Percentiles rank a stretch among this genome's conserved stretches.
Conservation (phyloP, 2,329 filamentous ascomycete genomes). For the Microdochium trichocladiopsis region DNA sequence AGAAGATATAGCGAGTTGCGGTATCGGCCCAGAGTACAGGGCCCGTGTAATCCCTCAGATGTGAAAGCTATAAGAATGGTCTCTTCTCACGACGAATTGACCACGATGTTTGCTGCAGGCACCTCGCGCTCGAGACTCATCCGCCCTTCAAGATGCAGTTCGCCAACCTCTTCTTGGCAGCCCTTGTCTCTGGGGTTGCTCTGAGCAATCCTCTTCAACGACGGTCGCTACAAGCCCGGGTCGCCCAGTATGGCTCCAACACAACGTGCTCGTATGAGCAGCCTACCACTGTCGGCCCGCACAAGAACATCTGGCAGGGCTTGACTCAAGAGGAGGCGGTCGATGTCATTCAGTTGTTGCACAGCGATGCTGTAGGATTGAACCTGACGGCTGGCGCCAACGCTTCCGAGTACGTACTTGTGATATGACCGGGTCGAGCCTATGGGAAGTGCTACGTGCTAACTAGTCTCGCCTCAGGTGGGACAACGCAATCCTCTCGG, state of each 20-base stretch:
- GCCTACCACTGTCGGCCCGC: constrained; percentile 8
- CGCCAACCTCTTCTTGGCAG: neutral
- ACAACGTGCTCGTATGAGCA: neutral
- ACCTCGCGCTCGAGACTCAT: neutral
- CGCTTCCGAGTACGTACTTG: constrained; percentile 18
- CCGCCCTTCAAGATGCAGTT: neutral
- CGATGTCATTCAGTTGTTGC: constrained; percentile 21
- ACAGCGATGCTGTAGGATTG: constrained; percentile 18
- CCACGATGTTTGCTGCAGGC: neutral
- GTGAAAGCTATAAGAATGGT: neutral
- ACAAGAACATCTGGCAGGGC: constrained; percentile 19
- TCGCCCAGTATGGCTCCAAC: neutral
- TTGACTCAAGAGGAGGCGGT: constrained; percentile 20
- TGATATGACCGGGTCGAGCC: neutral
- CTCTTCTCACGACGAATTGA: neutral
- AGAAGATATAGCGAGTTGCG: neutral
- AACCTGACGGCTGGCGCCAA: constrained; percentile 21
- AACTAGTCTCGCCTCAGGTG: neutral
- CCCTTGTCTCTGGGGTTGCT: neutral
- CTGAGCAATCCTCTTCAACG: neutral
- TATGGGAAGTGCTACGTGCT: neutral
- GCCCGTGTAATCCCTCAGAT: neutral
- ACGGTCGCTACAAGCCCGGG: neutral
- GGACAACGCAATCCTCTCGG: constrained; percentile 7
- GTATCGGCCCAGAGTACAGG: neutral